phyloP scores from a whole-genome alignment of 169 alveolate genomes.

The Cryptosporidium bovis region DNA sequence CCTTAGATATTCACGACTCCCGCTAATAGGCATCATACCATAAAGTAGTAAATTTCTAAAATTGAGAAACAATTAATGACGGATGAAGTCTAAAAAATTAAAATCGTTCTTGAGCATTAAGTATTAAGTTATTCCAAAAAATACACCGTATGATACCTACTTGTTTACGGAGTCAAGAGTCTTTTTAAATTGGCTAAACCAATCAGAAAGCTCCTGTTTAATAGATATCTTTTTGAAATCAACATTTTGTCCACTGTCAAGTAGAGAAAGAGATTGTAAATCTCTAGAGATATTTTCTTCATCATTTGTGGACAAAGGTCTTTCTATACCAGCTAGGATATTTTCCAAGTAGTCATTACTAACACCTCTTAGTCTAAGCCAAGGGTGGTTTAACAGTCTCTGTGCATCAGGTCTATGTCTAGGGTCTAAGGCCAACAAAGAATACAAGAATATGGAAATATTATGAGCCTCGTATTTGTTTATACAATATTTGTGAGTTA shows the following conservation, averaged over 20 bases:
- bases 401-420: conserved; percentile 60
- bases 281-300: conserved; percentile 63
- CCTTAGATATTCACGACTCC: background rate
- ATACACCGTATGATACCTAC: background rate
- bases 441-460: conserved; percentile 26
- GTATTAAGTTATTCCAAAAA: background rate
- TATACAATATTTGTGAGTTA: conserved; percentile 51
- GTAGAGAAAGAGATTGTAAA: conserved; percentile 17
- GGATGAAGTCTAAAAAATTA: background rate
- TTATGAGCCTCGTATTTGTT: conserved; percentile 53
- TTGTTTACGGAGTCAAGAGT: conserved; percentile 6
- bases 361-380: conserved; percentile 63
- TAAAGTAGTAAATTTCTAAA: background rate
- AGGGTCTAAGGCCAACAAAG: conserved; percentile 59
- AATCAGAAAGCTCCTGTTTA: conserved; percentile 63
- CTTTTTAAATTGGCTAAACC: conserved; percentile 63
- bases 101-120: background rate
- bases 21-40: conserved; percentile 11
- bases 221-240: conserved; percentile 36
- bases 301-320: conserved; percentile 25
- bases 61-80: background rate
- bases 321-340: conserved; percentile 42
- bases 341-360: conserved; percentile 62
- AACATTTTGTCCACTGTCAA: conserved; percentile 17
- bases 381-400: conserved; percentile 46